Base-by-base conservation (phyloP, 208 protist genomes). In the Crithidia sp. region DNA sequence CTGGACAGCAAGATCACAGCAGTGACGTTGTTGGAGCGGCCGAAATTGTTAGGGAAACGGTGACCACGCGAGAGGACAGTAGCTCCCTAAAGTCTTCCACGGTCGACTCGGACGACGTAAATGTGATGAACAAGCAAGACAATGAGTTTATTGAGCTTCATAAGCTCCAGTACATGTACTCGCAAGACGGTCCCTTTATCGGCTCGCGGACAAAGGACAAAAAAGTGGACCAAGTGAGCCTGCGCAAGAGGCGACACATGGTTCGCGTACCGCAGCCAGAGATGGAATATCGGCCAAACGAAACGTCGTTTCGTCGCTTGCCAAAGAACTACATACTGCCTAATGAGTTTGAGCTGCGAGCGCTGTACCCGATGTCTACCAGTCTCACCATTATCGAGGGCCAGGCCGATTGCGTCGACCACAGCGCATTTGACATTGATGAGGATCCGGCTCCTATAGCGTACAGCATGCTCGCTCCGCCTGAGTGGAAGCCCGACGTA, bases 291-390 rank as follows among this genome's bases (percentile, higher is more conserved):
- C 60, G 54, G 5, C 84, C 89, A 13, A 90, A 92, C 61, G 91
- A 94, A 57, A 96, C 89, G 41, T 94, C 89, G 13, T 96, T 96
- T 75, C 76, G 91, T 9, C 76, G 89, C 12, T 78, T 96, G 4
- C 89, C 91, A 3, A 89, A 91, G 55, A 83, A 96, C 69, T 68
- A 85, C 39, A 79, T 79, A 50, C 62, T 96, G 9, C 89, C 91
- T 0, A 92, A 92, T 66, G 91, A 96, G 66, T 94, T 85, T 73
- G 89, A 96, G 67, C 79, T 96, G 16, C 88, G 91, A 40, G 84
- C 80, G 5, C 57, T 96, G 10, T 96, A 94, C 77, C 91, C 91
- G 5, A 80, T 91, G 77, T 83, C 85, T 6, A 96, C 91, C 28
- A 88, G 76, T 52, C 60, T 96, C 47, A 67, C 63, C 16, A 71